These are phyloP conservation scores for Sporisorium exsertum DNA, from an alignment of 1,284 basidiomycete species.

Conservation along the genomic window DNA sequence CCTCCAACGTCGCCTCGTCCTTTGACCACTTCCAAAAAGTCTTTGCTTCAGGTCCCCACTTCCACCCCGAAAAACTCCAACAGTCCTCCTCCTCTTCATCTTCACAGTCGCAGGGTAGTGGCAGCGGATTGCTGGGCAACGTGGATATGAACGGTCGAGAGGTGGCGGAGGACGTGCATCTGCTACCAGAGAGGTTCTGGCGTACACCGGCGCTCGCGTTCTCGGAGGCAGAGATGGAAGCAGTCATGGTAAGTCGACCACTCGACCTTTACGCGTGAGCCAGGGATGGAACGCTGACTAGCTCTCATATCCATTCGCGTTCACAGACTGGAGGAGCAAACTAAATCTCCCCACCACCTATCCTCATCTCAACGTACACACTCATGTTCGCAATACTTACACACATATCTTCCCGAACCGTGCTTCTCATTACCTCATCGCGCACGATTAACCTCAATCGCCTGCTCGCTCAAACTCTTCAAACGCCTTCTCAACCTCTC, in stretches of 20 bases:
- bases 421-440: neutral
- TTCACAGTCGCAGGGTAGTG: neutral
- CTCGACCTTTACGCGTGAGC: no score
- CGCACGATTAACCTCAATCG: constrained; percentile 33
- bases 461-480: constrained; percentile 23
- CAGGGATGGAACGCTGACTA: neutral
- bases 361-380: neutral
- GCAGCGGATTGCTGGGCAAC: constrained; percentile 13
- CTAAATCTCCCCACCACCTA: constrained; percentile 2
- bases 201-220: constrained; percentile 54
- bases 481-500: constrained; percentile 29
- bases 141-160: constrained; percentile 37
- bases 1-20: constrained; percentile 45
- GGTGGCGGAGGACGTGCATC: constrained; percentile 36
- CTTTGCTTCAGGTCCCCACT: constrained; percentile 64
- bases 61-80: constrained; percentile 61
- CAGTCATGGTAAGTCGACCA: constrained; percentile 65
- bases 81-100: constrained; percentile 7
- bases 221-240: constrained; percentile 64
- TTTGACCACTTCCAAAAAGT: constrained; percentile 64
- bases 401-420: no score
- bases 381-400: neutral
- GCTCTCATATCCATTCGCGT: neutral
- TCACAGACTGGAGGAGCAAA: constrained; percentile 41
- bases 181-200: constrained; percentile 65